Base-by-base conservation (phyloP, 805 yeast genomes). In the Zygoascus bituminiphila region DNA sequence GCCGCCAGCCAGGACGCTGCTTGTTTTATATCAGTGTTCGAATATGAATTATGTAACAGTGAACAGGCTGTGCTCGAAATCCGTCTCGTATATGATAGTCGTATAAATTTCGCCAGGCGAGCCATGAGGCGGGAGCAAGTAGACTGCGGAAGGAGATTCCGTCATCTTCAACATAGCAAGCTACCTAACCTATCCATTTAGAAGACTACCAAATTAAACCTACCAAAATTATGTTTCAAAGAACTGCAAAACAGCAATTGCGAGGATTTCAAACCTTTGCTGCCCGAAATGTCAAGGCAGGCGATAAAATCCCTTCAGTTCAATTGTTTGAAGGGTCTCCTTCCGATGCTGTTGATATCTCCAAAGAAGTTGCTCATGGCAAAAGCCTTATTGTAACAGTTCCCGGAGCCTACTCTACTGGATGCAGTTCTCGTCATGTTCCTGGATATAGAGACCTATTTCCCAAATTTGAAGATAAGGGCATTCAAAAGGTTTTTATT, bases 331-430 rank as follows among this genome's bases (percentile, higher is more conserved):
- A 79, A 53, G 77, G 76, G 39, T 75, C 85, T 19, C 91, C 91
- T 44, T 82, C 84, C 38, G 76, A 79, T 58, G 62, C 66, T 19
- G 72, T 82, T 52, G 73, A 79, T 60, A 67, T 84, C 45, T 77
- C 83, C 23, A 71, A 72, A 37, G 66, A 64, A 21, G 15, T 37
- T 19, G 33, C 19, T 29, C 19, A 52, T 50, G 82, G 82, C n/a
- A 78, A 73, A 58, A 69, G 74, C 39, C 56, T 83, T 35, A 66
- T 82, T 36, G 71, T 82, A 19, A 78, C 81, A 51, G 81, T 79
- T 29, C 84, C 85, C 39, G 84, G 93, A 35, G 95, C 95, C 0
- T 86, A 80, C 63, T 81, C 91, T 2, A 86, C 89, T 36, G 87
- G 84, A 4, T 86, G 95, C 64, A 73, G 86, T 29, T 79, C 81